Evolutionary conservation across 140 eudicot species (phyloP).

Genomic region (Bidens hawaiensis): DNA sequence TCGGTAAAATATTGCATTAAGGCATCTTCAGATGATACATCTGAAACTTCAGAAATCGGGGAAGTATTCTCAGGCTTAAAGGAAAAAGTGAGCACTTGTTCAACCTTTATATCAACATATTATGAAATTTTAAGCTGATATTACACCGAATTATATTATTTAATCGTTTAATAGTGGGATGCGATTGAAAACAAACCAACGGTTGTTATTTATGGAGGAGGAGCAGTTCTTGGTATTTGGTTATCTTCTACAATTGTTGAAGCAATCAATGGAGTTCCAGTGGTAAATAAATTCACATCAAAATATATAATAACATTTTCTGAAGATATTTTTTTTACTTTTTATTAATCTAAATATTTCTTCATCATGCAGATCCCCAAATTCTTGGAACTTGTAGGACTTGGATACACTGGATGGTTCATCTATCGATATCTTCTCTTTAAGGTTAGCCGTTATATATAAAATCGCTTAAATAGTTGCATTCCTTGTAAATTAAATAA

Average conservation of each 20-base stretch:
- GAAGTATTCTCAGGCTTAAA: conserved; percentile 37
- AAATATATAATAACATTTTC: not conserved
- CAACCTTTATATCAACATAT: not conserved
- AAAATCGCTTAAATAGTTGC: not conserved
- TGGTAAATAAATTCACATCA: conserved; percentile 16
- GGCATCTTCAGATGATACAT: conserved; percentile 37
- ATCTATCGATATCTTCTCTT: conserved; percentile 46
- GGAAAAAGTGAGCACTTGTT: conserved; percentile 31
- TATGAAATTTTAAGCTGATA: not conserved
- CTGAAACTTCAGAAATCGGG: conserved; percentile 34
- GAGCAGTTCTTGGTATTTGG: conserved; percentile 37
- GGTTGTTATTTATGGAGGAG: conserved; percentile 39
- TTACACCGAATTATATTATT: not conserved
- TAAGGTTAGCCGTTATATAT: conserved; percentile 29
- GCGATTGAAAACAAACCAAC: conserved; percentile 40
- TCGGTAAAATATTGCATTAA: conserved; percentile 24
- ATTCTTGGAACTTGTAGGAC: conserved; percentile 42
- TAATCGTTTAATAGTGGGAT: conserved; percentile 32
- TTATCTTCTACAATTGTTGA: conserved; percentile 28
- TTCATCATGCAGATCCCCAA: conserved; percentile 35
- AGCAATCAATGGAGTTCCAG: conserved; percentile 37
- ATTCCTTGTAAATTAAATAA: not conserved
- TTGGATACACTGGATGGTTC: conserved; percentile 56
- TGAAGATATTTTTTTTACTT: not conserved
- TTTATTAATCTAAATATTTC: conserved; percentile 5